Evolutionary conservation across 2,329 filamentous ascomycete species (phyloP), one percentile per base, ranked within the genome.

Genomic region (Ophiostoma ulmi): DNA sequence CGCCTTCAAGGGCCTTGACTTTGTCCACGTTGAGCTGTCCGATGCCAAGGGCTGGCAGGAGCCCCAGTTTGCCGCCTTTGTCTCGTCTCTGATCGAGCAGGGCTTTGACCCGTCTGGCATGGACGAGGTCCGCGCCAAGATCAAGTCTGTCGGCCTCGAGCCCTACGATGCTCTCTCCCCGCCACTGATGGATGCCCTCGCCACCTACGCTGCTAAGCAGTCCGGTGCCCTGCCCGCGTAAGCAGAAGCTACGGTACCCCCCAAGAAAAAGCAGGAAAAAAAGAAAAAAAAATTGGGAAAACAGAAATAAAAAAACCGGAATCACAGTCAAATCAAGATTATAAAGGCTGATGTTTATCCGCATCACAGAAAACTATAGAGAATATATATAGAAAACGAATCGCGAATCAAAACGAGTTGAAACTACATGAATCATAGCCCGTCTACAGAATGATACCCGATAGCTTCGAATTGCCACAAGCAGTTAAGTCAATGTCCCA

Each of bases 61-160:
- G 80, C 88, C 88, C 7, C 88, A 90, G 76, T 91, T 91, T 74
- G 88, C 88, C 1, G 89, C 84, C 0, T 91, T 91, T 72, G 88
- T 91, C 55, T 87, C 85, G 48, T 88, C 85, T 70, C 86, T 90
- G 72, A 89, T 91, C 72, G 88, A 91, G 83, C 87, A 90, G 76
- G 89, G 88, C 1, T 89, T 86, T 75, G 78, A 84, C 66, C 85
- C 88, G 0, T 77, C 79, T 20, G 80, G 81, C 48, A 88, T 89
- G 75, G 83, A 82, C 67, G 83, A 81, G 22, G 84, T 91, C 3
- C 81, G 88, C 61, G 74, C 72, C 2, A 84, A 82, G 77, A 82
- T 91, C 72, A 83, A 82, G 72, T 75, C 77, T 1, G 74, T 85
- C 22, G 88, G 88, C 0, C 78, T 91, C 68, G 81, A 88, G 80